Conservation (phyloP, 2,329 filamentous ascomycete species). For the Fusarium chlamydosporum region DNA sequence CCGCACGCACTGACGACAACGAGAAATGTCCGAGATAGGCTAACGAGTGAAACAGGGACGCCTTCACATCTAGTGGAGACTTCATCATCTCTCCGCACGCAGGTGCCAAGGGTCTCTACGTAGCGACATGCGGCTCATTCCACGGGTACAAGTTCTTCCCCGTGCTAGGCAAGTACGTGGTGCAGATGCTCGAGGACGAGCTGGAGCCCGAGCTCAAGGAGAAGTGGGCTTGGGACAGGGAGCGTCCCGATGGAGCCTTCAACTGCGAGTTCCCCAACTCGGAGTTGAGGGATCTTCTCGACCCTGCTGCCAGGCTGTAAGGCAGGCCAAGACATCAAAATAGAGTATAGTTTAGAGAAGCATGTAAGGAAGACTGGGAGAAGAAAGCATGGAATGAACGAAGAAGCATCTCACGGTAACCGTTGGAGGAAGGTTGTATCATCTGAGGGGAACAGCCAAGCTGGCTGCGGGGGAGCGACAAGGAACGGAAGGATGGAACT, state of each 20-base stretch:
- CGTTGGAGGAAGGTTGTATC: constrained; percentile 17
- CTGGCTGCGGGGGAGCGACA: constrained; percentile 27
- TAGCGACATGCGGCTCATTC: constrained; percentile 76
- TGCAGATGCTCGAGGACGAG: constrained; percentile 66
- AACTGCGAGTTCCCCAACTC: constrained; percentile 70
- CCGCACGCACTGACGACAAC: neutral
- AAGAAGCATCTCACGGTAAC: constrained; percentile 6
- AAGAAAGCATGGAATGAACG: constrained; percentile 12
- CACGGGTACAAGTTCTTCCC: constrained; percentile 79
- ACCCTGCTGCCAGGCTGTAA: constrained; percentile 52
- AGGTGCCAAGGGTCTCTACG: constrained; percentile 66
- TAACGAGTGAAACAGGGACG: constrained; percentile 66
- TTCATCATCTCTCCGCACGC: constrained; percentile 73
- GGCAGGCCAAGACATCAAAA: neutral
- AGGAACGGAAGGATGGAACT: neutral
- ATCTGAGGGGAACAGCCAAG: constrained; percentile 31
- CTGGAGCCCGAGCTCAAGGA: constrained; percentile 60
- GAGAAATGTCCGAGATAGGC: constrained; percentile 3
- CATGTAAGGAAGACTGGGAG: constrained; percentile 18
- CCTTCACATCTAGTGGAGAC: constrained; percentile 72
- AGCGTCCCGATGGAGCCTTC: constrained; percentile 65
- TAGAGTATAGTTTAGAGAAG: constrained; percentile 16
- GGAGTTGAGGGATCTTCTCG: constrained; percentile 68
- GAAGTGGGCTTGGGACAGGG: constrained; percentile 72
- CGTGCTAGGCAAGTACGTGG: constrained; percentile 72